Percentiles rank a stretch among this genome's conserved stretches.
Evolutionary conservation across 2,329 filamentous ascomycete species (phyloP).

Genomic region (Byssothecium circinans): DNA sequence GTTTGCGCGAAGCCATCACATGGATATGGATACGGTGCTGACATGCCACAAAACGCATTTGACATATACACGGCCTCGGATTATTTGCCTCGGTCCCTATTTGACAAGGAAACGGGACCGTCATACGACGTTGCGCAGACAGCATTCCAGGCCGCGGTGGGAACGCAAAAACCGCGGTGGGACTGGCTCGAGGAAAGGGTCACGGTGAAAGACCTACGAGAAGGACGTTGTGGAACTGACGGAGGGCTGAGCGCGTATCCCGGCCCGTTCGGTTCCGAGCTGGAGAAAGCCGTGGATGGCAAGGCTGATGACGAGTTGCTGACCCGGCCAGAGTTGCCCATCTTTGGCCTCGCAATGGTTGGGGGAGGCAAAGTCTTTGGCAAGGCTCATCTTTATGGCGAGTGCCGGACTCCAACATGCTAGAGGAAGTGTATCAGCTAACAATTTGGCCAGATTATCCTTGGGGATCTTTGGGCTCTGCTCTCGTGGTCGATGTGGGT

Average conservation of each 20-base stretch:
- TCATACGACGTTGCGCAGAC: slow-evolving; percentile 38
- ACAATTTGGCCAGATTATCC: slow-evolving; percentile 23
- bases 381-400: slow-evolving; percentile 30
- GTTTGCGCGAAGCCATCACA: slow-evolving; percentile 6
- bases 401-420: slow-evolving; percentile 1
- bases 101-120: not conserved
- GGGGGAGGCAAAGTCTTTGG: slow-evolving; percentile 30
- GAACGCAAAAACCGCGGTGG: slow-evolving; percentile 31
- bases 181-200: slow-evolving; percentile 41
- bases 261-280: slow-evolving; percentile 24
- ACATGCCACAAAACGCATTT: not conserved
- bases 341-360: slow-evolving; percentile 33
- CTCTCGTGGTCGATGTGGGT: slow-evolving; percentile 30
- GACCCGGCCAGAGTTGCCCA: slow-evolving; percentile 23
- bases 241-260: slow-evolving; percentile 18
- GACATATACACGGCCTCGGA: slow-evolving; percentile 29
- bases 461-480: slow-evolving; percentile 13
- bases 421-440: not conserved
- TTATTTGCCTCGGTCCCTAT: too few species aligned
- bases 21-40: too few species aligned
- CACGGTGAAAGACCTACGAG: slow-evolving; percentile 4
- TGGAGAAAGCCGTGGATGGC: slow-evolving; percentile 5
- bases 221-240: slow-evolving; percentile 4
- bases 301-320: slow-evolving; percentile 11
- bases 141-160: slow-evolving; percentile 33